Evolutionary conservation across 169 alveolate genomes (phyloP).

Genomic region (Babesia ovis): DNA sequence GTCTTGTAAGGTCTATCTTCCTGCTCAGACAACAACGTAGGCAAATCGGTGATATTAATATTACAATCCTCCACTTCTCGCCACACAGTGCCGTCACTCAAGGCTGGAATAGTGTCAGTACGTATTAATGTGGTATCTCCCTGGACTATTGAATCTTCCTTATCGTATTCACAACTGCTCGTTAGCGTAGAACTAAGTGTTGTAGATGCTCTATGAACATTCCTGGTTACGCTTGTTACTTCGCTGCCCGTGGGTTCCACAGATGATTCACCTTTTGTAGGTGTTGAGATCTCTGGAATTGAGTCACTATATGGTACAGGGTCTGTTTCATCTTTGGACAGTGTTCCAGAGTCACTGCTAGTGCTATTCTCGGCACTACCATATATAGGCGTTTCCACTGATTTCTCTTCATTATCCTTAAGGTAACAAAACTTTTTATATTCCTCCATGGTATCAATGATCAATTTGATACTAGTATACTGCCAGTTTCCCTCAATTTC

Average conservation of each 20-base stretch:
- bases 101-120: not conserved
- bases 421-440: slow-evolving; percentile 19
- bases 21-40: slow-evolving; percentile 39
- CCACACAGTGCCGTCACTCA: slow-evolving; percentile 14
- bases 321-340: not conserved
- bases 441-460: slow-evolving; percentile 59
- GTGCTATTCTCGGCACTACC: not conserved
- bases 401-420: not conserved
- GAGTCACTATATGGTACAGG: not conserved
- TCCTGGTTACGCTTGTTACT: not conserved
- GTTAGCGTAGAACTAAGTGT: not conserved
- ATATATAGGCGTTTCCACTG: not conserved
- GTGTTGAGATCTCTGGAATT: not conserved
- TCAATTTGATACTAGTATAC: slow-evolving; percentile 41
- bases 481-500: slow-evolving; percentile 70
- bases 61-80: slow-evolving; percentile 14
- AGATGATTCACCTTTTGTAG: not conserved
- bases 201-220: not conserved
- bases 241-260: not conserved
- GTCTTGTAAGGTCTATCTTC: not conserved
- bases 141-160: not conserved
- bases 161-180: not conserved
- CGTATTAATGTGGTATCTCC: not conserved
- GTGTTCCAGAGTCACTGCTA: not conserved
- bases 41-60: slow-evolving; percentile 25